These are phyloP conservation scores for Pythium volutum DNA, from an alignment of 352 stramenopile genomes.

Conservation along the genomic window DNA sequence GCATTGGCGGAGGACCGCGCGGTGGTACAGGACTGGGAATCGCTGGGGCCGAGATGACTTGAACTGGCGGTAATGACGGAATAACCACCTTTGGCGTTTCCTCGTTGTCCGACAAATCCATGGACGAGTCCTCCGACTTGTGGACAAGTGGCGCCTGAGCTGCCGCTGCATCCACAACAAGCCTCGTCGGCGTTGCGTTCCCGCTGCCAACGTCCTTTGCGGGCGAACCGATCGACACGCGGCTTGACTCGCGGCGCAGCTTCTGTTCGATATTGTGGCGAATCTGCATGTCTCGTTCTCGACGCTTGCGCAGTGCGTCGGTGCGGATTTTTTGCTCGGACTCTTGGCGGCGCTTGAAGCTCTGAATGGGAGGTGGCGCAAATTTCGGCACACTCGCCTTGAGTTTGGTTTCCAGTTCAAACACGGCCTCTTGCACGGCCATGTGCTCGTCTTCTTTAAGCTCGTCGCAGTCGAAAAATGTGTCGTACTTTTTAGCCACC, in stretches of 20 bases:
- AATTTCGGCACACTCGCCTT: conserved; percentile 38
- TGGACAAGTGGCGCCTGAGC: conserved; percentile 6
- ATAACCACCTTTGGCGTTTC: conserved; percentile 1
- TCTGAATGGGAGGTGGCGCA: conserved; percentile 77
- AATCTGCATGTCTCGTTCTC: conserved; percentile 73
- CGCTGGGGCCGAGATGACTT: not conserved
- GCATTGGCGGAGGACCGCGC: not conserved
- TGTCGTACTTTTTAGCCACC: conserved; percentile 75
- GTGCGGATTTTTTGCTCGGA: conserved; percentile 75
- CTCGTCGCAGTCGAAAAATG: conserved; percentile 63
- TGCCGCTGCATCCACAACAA: not conserved
- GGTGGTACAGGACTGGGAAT: not conserved
- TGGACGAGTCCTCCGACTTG: conserved; percentile 60
- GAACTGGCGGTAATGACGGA: not conserved
- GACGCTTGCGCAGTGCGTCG: conserved; percentile 67
- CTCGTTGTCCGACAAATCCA: conserved; percentile 65
- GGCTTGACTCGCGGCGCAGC: conserved; percentile 22
- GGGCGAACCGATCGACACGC: conserved; percentile 10
- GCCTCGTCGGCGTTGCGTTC: conserved; percentile 9
- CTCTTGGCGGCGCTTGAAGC: conserved; percentile 71
- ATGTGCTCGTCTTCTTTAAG: conserved; percentile 50
- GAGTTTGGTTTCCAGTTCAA: conserved; percentile 60
- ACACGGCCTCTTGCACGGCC: conserved; percentile 62
- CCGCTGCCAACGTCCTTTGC: conserved; percentile 25
- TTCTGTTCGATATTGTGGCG: conserved; percentile 57